Evolutionary conservation across 2,329 filamentous ascomycete species (phyloP), one percentile per base, ranked within the genome.

Genomic region (Clarireedia sp.): DNA sequence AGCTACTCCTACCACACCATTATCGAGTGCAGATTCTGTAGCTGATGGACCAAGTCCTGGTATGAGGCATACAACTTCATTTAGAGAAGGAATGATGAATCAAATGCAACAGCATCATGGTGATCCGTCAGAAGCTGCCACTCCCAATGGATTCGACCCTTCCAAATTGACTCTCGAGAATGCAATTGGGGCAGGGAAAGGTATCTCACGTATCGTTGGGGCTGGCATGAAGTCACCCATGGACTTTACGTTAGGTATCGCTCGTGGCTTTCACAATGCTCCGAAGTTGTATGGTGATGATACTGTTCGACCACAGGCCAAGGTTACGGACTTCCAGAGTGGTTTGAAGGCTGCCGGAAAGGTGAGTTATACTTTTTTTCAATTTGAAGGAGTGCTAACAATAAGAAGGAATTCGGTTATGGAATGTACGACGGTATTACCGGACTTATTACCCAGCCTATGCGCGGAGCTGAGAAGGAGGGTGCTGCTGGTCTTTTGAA

Each of bases 201-300:
- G 85, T 1, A 78, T 90, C 37, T 79, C 81, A 21, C 81, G 83
- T n/a, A 85, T 94, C 48, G 81, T 91, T 5, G 79, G 79, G 10
- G 84, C 87, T n/a, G 82, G 87, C 5, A 76, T 92, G 57, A 89
- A 87, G 63, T 85, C 86, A 1, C 91, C 90, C 0, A 86, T 94
- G 78, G 89, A 95, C 68, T 86, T 96, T 60, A 89, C 88, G 41
- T 72, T 96, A 43, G 87, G 87, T 0, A 72, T 96, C 38, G 87
- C 90, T 0, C 87, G 87, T 69, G 91, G 91, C 0, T 95, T 96
- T 68, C 86, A 92, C 67, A 96, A 96, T 64, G 86, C 88, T 5
- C 90, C 91, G 0, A 85, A 82, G 62, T 74, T 96, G 1, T 96
- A 96, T 67, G 87, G 90, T 43, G 90, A 95, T 64, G 83, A 89